These are phyloP conservation scores for Paramyrothecium roridum DNA, from an alignment of 2,329 filamentous ascomycete genomes.

Conservation along the genomic window DNA sequence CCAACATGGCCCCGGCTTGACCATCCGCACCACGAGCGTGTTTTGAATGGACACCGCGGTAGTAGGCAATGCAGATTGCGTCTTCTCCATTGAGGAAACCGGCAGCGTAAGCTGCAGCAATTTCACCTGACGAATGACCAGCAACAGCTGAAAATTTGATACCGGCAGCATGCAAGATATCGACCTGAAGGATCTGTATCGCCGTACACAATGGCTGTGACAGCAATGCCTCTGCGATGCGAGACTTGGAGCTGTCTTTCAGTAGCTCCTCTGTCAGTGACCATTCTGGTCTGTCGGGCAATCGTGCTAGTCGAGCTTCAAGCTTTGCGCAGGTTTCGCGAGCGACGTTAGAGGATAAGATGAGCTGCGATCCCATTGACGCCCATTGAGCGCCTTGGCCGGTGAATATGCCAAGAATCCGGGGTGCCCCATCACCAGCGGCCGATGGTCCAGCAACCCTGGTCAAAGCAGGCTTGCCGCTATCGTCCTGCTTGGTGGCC, in stretches of 20 bases:
- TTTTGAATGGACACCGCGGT: conserved; percentile 1
- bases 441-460: conserved; percentile 2
- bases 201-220: conserved; percentile 28
- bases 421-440: conserved; percentile 1
- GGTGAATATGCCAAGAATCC: conserved; percentile 26
- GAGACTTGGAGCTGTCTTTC: conserved; percentile 5
- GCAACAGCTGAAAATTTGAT: conserved; percentile 33
- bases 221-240: conserved; percentile 18
- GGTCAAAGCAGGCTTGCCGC: neutral
- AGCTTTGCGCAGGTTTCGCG: conserved; percentile 14
- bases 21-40: neutral
- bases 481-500: neutral
- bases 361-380: conserved; percentile 26
- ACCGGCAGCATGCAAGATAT: conserved; percentile 22
- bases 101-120: conserved; percentile 46
- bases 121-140: conserved; percentile 49
- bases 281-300: conserved; percentile 22
- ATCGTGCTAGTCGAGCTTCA: conserved; percentile 12
- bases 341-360: conserved; percentile 5
- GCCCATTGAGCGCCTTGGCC: conserved; percentile 32
- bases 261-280: conserved; percentile 17
- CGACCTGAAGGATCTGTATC: conserved; percentile 22
- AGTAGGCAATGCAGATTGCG: conserved; percentile 21
- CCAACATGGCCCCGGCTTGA: conserved; percentile 11
- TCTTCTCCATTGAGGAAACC: conserved; percentile 30